Conservation (phyloP, 2,329 filamentous ascomycete genomes). For the Xylariales sp. region DNA sequence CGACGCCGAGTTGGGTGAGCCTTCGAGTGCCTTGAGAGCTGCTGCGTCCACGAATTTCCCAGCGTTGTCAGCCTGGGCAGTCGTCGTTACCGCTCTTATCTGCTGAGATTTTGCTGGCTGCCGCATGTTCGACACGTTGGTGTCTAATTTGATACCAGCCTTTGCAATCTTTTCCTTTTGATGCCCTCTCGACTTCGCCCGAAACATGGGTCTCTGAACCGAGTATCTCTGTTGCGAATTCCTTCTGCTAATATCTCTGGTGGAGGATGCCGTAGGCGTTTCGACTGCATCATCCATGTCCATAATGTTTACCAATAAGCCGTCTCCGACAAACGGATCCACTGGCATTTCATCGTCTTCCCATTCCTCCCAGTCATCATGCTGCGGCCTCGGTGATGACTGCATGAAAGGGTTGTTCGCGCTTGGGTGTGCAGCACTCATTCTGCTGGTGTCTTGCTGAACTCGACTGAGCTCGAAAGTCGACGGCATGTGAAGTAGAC, state of each 20-base stretch:
- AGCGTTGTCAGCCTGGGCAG: conserved; percentile 22
- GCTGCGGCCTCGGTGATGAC: conserved; percentile 10
- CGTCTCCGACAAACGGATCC: background rate
- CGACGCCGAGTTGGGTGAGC: conserved; percentile 47
- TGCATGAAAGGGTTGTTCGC: conserved; percentile 17
- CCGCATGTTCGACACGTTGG: conserved; percentile 57
- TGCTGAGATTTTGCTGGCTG: conserved; percentile 29
- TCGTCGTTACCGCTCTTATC: background rate
- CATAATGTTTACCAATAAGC: background rate
- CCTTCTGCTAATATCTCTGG: conserved; percentile 13
- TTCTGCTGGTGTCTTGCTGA: conserved; percentile 13
- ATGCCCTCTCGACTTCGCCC: conserved; percentile 11
- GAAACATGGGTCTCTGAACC: conserved; percentile 18
- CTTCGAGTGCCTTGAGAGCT: conserved; percentile 56
- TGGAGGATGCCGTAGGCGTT: conserved; percentile 13
- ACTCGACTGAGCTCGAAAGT: background rate
- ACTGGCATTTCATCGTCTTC: conserved; percentile 14
- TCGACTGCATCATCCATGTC: conserved; percentile 13
- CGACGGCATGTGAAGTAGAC: conserved; percentile 8
- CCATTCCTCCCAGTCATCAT: conserved; percentile 30
- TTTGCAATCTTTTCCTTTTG: conserved; percentile 47
- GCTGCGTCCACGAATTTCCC: conserved; percentile 54
- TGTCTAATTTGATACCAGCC: conserved; percentile 64
- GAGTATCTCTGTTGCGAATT: conserved; percentile 27
- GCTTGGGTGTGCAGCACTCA: conserved; percentile 17